Evolutionary conservation across 2,329 filamentous ascomycete genomes (phyloP), one percentile per base, ranked within the genome.

Genomic region (Ophiostoma fasciatum): DNA sequence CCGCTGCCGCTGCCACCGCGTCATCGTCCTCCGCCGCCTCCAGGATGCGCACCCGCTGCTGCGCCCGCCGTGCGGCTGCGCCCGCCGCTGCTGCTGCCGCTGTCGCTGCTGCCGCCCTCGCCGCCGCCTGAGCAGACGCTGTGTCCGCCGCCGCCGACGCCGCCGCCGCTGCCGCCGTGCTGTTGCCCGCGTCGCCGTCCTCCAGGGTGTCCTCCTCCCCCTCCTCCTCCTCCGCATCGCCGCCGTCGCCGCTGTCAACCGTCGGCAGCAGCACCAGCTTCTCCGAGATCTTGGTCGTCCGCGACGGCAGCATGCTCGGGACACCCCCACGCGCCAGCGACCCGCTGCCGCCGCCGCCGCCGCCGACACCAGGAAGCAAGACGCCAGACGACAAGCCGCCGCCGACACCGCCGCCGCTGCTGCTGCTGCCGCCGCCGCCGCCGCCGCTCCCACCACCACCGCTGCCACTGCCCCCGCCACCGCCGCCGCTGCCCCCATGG

Each of bases 231-330:
- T 36, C 29, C 8, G 70, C 69, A 23, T 33, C 21, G 4, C 22
- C 4, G 66, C 64, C 1, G 85, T 23, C 12, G 22, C 22, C 22
- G 22, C 22, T 10, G 20, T 10, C 20, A 5, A 22, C 20, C 20
- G 20, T 22, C 1, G 90, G 90, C 12, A 98, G 68, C 25, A 96
- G 64, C 0, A 98, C 90, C n/a, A 98, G 66, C 59, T 96, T 96
- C 62, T 96, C 84, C 55, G 83, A 94, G 45, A 93, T 79, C 57
- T 96, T 94, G 20, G 84, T 92, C 26, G 85, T 92, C 36, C 90
- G 73, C 6, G 83, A 79, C 1, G 88, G 90, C 46, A 94, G 90
- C 46, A 94, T 60, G 30, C 64, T 68, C 38, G 73, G 67, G 48
- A 63, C 60, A 42, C 67, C 68, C 4, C 48, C 46, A 7, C 51